Percentiles rank a stretch among this genome's conserved stretches.
These are phyloP conservation scores for Aphanomyces cochlioides DNA, from an alignment of 352 stramenopile genomes.

Conservation along the genomic window DNA sequence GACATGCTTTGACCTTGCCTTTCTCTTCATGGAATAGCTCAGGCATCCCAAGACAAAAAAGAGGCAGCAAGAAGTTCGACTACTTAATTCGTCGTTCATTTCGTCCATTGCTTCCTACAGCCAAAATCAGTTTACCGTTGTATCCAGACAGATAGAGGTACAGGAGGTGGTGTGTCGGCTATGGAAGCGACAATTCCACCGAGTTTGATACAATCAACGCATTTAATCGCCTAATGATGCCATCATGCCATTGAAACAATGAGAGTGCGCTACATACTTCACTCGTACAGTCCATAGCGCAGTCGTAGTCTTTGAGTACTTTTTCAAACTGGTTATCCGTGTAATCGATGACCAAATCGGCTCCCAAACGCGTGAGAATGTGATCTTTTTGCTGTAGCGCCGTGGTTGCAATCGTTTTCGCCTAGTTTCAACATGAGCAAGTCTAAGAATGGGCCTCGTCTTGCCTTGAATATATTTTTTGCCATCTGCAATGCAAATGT, in stretches of 20 bases:
- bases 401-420: conserved; percentile 64
- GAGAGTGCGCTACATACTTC: conserved; percentile 41
- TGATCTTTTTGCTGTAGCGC: conserved; percentile 62
- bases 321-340: conserved; percentile 57
- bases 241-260: too few species aligned
- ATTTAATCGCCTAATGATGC: conserved; percentile 43
- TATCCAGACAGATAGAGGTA: conserved; percentile 9
- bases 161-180: conserved; percentile 42
- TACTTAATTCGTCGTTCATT: conserved; percentile 38
- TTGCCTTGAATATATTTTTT: conserved; percentile 68
- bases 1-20: conserved; percentile 47
- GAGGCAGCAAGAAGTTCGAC: conserved; percentile 48
- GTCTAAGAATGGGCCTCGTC: not conserved
- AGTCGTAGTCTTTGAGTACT: conserved; percentile 68
- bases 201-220: conserved; percentile 58
- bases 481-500: conserved; percentile 72
- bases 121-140: conserved; percentile 9
- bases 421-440: conserved; percentile 29
- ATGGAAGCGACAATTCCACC: conserved; percentile 59
- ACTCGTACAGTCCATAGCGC: conserved; percentile 67
- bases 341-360: conserved; percentile 72
- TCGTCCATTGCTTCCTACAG: conserved; percentile 36
- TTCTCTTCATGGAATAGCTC: conserved; percentile 52
- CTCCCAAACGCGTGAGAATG: conserved; percentile 57
- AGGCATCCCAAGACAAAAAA: conserved; percentile 54